phyloP scores from a whole-genome alignment of 2,329 filamentous ascomycete species.

The Cladosporium velox region DNA sequence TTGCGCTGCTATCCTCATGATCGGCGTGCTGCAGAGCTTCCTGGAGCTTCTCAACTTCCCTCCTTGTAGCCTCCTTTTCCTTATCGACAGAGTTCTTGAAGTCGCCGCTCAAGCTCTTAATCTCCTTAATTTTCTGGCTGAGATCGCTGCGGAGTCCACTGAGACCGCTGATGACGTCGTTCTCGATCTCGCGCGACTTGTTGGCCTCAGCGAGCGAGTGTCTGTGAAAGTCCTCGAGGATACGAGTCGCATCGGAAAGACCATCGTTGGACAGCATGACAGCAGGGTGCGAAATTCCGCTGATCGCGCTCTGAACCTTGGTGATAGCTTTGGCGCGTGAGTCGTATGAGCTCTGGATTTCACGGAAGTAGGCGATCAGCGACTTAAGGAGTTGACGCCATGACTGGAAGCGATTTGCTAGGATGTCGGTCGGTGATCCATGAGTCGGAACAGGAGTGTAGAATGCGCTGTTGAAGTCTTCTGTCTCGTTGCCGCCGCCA shows the following conservation, averaged over 20 bases:
- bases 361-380: constrained; percentile 88
- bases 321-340: constrained; percentile 76
- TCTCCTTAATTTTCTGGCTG: constrained; percentile 96
- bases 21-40: constrained; percentile 80
- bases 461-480: constrained; percentile 80
- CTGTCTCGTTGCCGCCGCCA: constrained; percentile 60
- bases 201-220: constrained; percentile 76
- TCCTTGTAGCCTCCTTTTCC: constrained; percentile 83
- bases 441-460: constrained; percentile 85
- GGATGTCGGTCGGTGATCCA: constrained; percentile 82
- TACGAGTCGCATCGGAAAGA: constrained; percentile 81
- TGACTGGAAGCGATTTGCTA: constrained; percentile 87
- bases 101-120: constrained; percentile 87
- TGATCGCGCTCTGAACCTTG: constrained; percentile 81
- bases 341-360: constrained; percentile 88
- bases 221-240: constrained; percentile 81
- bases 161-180: constrained; percentile 85
- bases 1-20: constrained; percentile 67
- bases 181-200: constrained; percentile 87
- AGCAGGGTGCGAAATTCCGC: constrained; percentile 73
- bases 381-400: constrained; percentile 97
- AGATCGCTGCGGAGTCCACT: constrained; percentile 84
- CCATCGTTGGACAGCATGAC: constrained; percentile 79
- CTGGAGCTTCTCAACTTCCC: constrained; percentile 76
- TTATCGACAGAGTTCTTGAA: constrained; percentile 97